Conservation (phyloP, 768 basidiomycete genomes). For the Collybia sp. region DNA sequence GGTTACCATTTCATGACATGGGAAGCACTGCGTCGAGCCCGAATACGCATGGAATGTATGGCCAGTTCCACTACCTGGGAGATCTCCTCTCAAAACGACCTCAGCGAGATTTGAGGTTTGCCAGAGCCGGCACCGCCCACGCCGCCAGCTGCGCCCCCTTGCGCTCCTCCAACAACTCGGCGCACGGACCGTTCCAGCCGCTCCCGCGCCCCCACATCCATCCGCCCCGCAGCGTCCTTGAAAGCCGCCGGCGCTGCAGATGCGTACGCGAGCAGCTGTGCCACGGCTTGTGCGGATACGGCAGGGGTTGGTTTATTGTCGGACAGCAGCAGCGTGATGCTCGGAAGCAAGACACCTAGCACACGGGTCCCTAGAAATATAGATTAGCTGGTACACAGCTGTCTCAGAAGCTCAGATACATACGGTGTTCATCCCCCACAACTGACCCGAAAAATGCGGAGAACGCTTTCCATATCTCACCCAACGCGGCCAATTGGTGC, state of each 20-base stretch:
- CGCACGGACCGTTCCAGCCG: conserved; percentile 75
- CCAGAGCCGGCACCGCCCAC: conserved; percentile 28
- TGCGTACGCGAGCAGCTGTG: conserved; percentile 70
- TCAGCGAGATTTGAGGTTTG: conserved; percentile 77
- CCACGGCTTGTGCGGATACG: conserved; percentile 53
- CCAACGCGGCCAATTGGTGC: conserved; percentile 54
- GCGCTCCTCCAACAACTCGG: conserved; percentile 54
- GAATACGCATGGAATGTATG: no score
- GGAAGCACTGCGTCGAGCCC: no score
- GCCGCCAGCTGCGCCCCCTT: conserved; percentile 16
- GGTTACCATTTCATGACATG: no score
- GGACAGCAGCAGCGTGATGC: conserved; percentile 65
- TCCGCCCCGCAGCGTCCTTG: conserved; percentile 74
- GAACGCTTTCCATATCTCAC: conserved; percentile 83
- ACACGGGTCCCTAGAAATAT: conserved; percentile 51
- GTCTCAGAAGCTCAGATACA: conserved; percentile 19
- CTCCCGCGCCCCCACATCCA: conserved; percentile 54
- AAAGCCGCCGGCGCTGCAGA: conserved; percentile 69
- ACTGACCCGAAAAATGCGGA: conserved; percentile 54
- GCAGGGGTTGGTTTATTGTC: conserved; percentile 37
- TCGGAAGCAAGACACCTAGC: conserved; percentile 71
- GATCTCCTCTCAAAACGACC: conserved; percentile 61
- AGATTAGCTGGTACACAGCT: conserved; percentile 6
- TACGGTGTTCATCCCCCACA: conserved; percentile 53
- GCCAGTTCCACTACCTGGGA: no score